Evolutionary conservation across 768 basidiomycete species (phyloP).

Genomic region (Boletellus ananiceps): DNA sequence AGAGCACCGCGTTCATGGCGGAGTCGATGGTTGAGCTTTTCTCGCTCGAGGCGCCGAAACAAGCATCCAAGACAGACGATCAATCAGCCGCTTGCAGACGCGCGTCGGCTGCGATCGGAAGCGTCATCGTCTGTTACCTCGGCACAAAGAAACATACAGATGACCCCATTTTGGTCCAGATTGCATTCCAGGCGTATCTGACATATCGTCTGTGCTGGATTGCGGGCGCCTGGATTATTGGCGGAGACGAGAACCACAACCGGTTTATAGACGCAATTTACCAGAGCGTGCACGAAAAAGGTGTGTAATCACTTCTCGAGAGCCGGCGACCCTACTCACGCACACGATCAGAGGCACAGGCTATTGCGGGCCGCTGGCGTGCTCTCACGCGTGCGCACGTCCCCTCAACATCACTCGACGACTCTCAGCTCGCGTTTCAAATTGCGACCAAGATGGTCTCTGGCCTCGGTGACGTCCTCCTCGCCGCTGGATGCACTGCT

Average conservation of each 20-base stretch:
- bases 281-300: slow-evolving; percentile 31
- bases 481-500: slow-evolving; percentile 24
- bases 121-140: slow-evolving; percentile 24
- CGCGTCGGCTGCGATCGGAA: slow-evolving; percentile 18
- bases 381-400: slow-evolving; percentile 36
- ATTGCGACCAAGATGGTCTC: slow-evolving; percentile 21
- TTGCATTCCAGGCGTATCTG: slow-evolving; percentile 33
- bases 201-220: slow-evolving; percentile 27
- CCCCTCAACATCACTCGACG: slow-evolving; percentile 21
- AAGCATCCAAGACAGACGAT: slow-evolving; percentile 15
- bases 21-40: slow-evolving; percentile 45
- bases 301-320: slow-evolving; percentile 21
- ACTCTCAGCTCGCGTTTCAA: slow-evolving; percentile 21
- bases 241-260: slow-evolving; percentile 22
- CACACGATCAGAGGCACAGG: slow-evolving; percentile 36
- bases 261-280: slow-evolving; percentile 30
- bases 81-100: slow-evolving; percentile 24
- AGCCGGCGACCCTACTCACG: not conserved
- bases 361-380: slow-evolving; percentile 43
- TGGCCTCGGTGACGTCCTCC: slow-evolving; percentile 28
- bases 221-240: slow-evolving; percentile 26
- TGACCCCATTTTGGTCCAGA: slow-evolving; percentile 35
- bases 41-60: slow-evolving; percentile 17
- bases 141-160: slow-evolving; percentile 28
- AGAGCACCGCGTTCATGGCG: slow-evolving; percentile 45